Conservation (phyloP, 345 rosid genomes). For the Boechera retrofracta region DNA sequence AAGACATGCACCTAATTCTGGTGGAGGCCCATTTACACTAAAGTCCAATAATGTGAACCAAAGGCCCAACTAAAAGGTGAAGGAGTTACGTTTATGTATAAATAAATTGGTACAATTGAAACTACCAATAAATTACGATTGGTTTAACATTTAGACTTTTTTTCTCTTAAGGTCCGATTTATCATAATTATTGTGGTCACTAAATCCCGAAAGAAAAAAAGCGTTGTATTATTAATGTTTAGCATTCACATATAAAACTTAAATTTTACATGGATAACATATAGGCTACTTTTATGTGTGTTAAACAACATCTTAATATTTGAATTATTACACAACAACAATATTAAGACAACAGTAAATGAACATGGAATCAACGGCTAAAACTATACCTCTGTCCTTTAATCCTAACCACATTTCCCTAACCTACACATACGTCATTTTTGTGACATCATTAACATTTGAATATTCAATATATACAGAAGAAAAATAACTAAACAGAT, state of each 20-base stretch:
- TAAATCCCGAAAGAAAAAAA: constrained; percentile 22
- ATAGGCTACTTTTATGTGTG: too few relatives aligned
- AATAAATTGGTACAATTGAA: too few relatives aligned
- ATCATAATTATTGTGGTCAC: constrained; percentile 4
- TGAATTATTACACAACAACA: not conserved
- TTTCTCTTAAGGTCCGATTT: constrained; percentile 2
- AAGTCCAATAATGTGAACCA: not conserved
- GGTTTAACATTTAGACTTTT: not conserved
- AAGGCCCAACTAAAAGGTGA: too few relatives aligned
- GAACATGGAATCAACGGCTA: constrained; percentile 9
- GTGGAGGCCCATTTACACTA: not conserved
- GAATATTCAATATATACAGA: not conserved
- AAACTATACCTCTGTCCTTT: not conserved
- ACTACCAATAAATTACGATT: constrained; percentile 3
- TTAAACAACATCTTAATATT: too few relatives aligned
- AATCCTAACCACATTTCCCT: constrained; percentile 7
- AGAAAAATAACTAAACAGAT: not conserved
- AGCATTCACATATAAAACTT: not conserved
- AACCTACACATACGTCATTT: constrained; percentile 26
- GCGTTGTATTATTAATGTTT: constrained; percentile 3
- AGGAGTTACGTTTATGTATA: too few relatives aligned
- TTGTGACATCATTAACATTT: constrained; percentile 32
- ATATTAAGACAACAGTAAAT: not conserved
- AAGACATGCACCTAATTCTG: not conserved
- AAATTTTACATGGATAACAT: too few relatives aligned